Base-by-base conservation (phyloP, 2,329 filamentous ascomycete genomes). In the Colletotrichum sublineola region DNA sequence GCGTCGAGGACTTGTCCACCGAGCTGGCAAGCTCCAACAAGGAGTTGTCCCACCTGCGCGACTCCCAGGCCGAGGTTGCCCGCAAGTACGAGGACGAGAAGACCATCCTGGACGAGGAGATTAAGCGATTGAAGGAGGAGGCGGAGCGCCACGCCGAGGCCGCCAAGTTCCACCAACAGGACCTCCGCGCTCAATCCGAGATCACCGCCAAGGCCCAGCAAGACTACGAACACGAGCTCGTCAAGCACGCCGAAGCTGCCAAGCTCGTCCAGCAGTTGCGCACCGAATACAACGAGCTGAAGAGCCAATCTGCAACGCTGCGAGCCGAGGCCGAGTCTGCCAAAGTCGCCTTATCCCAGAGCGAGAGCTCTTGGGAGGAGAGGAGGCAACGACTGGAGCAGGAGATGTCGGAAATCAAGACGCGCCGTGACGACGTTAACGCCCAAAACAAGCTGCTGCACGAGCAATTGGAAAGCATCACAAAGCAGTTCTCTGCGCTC, bases 201-300 rank as follows among this genome's bases (percentile, higher is more conserved):
- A 98, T 99, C 78, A 95, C 96, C 2, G 92, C 94, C 65, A 93
- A 94, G 80, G 95, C 96, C 4, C 96, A 99, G 80, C 93, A 97
- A 79, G 95, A 96, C 76, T 99, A 99, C 79, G 97, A 99, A 81
- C 92, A 92, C 74, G 96, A 99, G 81, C 88, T 99, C 14, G 89
- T 97, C 77, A 98, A 96, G 84, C 96, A 99, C 82, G 96, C 95
- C 1, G 94, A 98, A 75, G 96, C 96, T n/a, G 94, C 96, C 15
- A 95, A 95, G 82, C 89, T 90, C 46, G 86, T 98, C 18, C 94
- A 97, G 76, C 87, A 87, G 65, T 86, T 97, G 61, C 93, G 96
- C 63, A 86, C 87, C 5, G 94, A 98, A 75, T 89, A 93, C 81
- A 96, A 97, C 78, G 86, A 94, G 76, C 83, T 98, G 73, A 95